phyloP scores from a whole-genome alignment of 2,329 filamentous ascomycete species.

The Aspergillus sergii region DNA sequence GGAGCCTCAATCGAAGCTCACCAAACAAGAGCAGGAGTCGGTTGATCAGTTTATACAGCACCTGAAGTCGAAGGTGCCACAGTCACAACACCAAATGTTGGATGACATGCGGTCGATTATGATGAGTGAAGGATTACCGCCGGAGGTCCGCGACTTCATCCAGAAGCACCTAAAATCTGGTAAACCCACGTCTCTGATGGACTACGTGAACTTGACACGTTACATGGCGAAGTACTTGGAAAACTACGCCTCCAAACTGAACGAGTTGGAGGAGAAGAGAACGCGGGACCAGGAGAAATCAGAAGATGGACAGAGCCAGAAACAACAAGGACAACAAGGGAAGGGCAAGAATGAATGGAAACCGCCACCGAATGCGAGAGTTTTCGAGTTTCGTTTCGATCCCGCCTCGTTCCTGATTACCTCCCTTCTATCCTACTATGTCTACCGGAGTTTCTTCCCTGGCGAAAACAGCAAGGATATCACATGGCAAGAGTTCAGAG shows the following conservation, averaged over 20 bases:
- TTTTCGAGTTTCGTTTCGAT: slow-evolving; percentile 56
- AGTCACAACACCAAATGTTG: slow-evolving; percentile 62
- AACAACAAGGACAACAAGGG: slow-evolving; percentile 28
- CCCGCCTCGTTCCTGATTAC: slow-evolving; percentile 59
- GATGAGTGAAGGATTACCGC: slow-evolving; percentile 69
- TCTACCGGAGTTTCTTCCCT: slow-evolving; percentile 67
- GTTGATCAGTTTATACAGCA: slow-evolving; percentile 60
- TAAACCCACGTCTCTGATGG: slow-evolving; percentile 54
- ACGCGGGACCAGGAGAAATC: slow-evolving; percentile 18
- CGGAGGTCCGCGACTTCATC: slow-evolving; percentile 67
- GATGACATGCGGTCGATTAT: slow-evolving; percentile 64
- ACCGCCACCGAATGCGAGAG: slow-evolving; percentile 35
- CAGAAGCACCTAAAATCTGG: slow-evolving; percentile 54
- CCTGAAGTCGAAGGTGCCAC: slow-evolving; percentile 62
- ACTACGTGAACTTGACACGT: slow-evolving; percentile 62
- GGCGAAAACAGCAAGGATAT: slow-evolving; percentile 75
- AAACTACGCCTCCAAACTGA: slow-evolving; percentile 43
- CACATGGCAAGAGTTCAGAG: slow-evolving; percentile 95
- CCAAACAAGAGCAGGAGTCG: slow-evolving; percentile 57
- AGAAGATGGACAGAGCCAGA: slow-evolving; percentile 15
- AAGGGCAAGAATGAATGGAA: slow-evolving; percentile 30
- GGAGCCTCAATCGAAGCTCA: slow-evolving; percentile 51
- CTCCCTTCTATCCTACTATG: slow-evolving; percentile 63
- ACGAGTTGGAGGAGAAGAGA: slow-evolving; percentile 33
- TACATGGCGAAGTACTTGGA: slow-evolving; percentile 60